Evolutionary conservation across 2,329 filamentous ascomycete species (phyloP).

Genomic region (Exophiala aquamarina): DNA sequence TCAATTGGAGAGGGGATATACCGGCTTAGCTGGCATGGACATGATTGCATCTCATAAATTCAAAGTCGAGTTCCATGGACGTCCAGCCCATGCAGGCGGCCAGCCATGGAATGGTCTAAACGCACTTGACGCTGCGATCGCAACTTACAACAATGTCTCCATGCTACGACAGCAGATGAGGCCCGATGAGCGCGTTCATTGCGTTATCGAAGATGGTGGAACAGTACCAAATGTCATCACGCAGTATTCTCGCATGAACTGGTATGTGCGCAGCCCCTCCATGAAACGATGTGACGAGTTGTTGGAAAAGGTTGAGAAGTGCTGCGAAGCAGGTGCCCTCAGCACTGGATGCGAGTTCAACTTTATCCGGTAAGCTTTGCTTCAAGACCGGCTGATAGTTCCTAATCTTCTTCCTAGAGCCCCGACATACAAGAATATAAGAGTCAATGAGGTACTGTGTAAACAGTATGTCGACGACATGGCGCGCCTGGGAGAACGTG

Average conservation of each 20-base stretch:
- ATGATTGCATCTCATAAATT: constrained; percentile 35
- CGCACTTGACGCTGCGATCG: constrained; percentile 57
- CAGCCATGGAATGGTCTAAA: constrained; percentile 61
- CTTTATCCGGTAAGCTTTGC: constrained; percentile 30
- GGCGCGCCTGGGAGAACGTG: constrained; percentile 38
- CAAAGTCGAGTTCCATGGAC: constrained; percentile 47
- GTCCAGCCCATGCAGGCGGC: constrained; percentile 56
- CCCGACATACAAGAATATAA: constrained; percentile 13
- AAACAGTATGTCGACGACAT: constrained; percentile 46
- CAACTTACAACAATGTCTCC: constrained; percentile 45
- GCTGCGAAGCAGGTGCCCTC: constrained; percentile 36
- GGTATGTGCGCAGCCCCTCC: constrained; percentile 46
- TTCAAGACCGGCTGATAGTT: constrained; percentile 45
- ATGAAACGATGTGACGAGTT: constrained; percentile 42
- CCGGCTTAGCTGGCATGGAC: constrained; percentile 29
- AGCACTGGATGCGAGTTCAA: constrained; percentile 35
- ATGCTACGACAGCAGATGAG: constrained; percentile 57
- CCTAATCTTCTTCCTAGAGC: constrained; percentile 2
- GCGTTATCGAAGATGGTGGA: constrained; percentile 55
- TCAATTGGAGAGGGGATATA: constrained; percentile 8
- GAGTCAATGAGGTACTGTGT: constrained; percentile 40
- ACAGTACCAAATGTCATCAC: constrained; percentile 58
- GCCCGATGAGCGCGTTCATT: constrained; percentile 53
- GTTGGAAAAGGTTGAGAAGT: constrained; percentile 32
- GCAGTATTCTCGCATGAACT: constrained; percentile 47